These are phyloP conservation scores for Sporisorium graminicola DNA, from an alignment of 1,284 basidiomycete species.

Conservation along the genomic window DNA sequence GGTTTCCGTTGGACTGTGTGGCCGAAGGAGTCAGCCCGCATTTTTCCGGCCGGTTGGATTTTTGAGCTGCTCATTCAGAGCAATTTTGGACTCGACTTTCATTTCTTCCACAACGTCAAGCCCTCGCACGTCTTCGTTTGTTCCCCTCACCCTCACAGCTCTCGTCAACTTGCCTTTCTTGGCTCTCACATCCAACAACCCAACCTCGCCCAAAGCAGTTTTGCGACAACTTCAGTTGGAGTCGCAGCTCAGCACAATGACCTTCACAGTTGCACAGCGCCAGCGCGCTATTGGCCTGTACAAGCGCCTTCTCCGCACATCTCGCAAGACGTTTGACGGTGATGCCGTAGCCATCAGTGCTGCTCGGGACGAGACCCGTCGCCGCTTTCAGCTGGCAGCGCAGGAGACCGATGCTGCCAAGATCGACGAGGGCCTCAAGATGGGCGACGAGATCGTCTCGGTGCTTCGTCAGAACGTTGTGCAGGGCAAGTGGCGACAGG, in stretches of 20 bases:
- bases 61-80: neutral
- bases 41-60: constrained; percentile 15
- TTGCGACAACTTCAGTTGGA: neutral
- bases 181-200: neutral
- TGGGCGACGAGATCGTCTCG: constrained; percentile 62
- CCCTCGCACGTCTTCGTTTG: neutral
- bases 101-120: constrained; percentile 11
- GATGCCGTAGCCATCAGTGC: constrained; percentile 54
- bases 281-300: constrained; percentile 62
- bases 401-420: constrained; percentile 52
- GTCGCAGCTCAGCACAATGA: constrained; percentile 14
- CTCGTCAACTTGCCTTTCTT: neutral
- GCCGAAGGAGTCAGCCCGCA: neutral
- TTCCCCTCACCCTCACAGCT: constrained; percentile 2
- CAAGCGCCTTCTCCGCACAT: constrained; percentile 62
- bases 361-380: constrained; percentile 55
- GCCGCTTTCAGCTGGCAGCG: constrained; percentile 48
- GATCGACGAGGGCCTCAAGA: constrained; percentile 60
- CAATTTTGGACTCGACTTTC: constrained; percentile 4
- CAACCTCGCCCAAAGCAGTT: neutral
- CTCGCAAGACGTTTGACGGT: constrained; percentile 58
- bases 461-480: constrained; percentile 66
- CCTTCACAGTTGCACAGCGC: constrained; percentile 57
- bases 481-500: constrained; percentile 60
- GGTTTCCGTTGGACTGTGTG: no score